Evolutionary conservation across 139 green algal genomes (phyloP).

Genomic region (Coelastrella sp.): DNA sequence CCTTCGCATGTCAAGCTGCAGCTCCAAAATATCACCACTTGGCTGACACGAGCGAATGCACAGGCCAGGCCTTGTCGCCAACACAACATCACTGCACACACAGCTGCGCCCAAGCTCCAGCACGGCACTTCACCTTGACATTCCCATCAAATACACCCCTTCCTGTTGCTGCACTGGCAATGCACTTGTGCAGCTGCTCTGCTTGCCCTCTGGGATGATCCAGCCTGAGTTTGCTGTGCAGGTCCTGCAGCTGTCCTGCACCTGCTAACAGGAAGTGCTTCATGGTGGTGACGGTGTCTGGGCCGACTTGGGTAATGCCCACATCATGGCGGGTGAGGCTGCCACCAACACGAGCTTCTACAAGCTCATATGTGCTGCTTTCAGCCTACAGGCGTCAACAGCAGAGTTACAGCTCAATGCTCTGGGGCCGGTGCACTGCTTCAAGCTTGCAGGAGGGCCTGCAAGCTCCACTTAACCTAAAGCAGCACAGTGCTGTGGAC

Average conservation of each 20-base stretch:
- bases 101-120: too few species aligned
- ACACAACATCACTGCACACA: too few species aligned
- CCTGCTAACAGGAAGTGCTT: slow-evolving; percentile 91
- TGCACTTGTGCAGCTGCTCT: slow-evolving; percentile 99
- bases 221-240: slow-evolving; percentile 90
- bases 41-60: not conserved
- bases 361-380: slow-evolving; percentile 79
- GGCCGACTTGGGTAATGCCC: slow-evolving; percentile 65
- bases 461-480: not conserved
- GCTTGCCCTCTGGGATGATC: slow-evolving; percentile 81
- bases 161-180: slow-evolving; percentile 80
- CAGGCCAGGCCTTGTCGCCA: not conserved
- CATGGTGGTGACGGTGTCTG: slow-evolving; percentile 80
- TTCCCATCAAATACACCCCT: slow-evolving; percentile 98
- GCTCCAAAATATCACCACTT: not conserved
- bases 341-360: slow-evolving; percentile 82
- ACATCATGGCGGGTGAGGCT: slow-evolving; percentile 89
- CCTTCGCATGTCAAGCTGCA: not conserved
- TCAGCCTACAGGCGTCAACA: slow-evolving; percentile 46
- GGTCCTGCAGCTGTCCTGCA: slow-evolving; percentile 92
- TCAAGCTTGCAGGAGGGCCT: not conserved
- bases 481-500: too few species aligned
- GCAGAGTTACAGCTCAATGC: not conserved
- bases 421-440: not conserved
- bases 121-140: slow-evolving; percentile 72